phyloP scores from a whole-genome alignment of 2,329 filamentous ascomycete species.

The Chaetomium olivaceum region DNA sequence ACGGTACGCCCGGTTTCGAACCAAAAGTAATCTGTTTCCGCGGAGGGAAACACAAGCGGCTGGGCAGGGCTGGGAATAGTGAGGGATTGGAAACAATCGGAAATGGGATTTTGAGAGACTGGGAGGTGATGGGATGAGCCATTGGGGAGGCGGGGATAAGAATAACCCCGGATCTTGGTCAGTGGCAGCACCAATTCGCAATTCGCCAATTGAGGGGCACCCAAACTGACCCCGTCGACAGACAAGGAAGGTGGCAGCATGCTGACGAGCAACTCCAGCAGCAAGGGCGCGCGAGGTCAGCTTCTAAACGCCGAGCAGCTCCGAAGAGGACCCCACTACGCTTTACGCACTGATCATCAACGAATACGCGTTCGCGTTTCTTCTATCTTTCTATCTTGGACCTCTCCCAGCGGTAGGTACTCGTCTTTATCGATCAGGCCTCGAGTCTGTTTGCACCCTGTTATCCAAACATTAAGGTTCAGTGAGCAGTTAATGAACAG shows the following conservation, averaged over 20 bases:
- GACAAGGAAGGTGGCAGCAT: conserved; percentile 12
- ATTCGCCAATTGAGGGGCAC: conserved; percentile 16
- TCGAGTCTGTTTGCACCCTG: too few relatives aligned
- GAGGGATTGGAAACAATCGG: conserved; percentile 19
- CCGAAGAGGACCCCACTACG: not conserved
- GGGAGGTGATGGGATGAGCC: not conserved
- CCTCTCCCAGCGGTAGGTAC: too few relatives aligned
- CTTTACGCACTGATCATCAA: too few relatives aligned
- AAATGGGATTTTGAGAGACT: conserved; percentile 19
- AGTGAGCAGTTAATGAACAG: too few relatives aligned
- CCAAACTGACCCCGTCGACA: not conserved
- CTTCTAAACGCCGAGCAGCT: conserved; percentile 2
- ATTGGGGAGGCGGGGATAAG: conserved; percentile 21
- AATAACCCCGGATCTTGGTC: conserved; percentile 6
- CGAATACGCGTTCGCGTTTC: too few relatives aligned
- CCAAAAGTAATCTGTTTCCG: conserved; percentile 5
- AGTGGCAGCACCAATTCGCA: not conserved
- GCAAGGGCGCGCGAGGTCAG: not conserved
- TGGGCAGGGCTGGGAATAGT: conserved; percentile 27
- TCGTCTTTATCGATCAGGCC: too few relatives aligned
- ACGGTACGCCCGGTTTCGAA: not conserved
- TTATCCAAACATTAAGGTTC: too few relatives aligned
- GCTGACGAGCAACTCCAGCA: not conserved
- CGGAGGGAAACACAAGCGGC: conserved; percentile 26
- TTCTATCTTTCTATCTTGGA: too few relatives aligned